These are phyloP conservation scores for Centella asiatica DNA, from an alignment of 129 eudicot species.

Conservation along the genomic window DNA sequence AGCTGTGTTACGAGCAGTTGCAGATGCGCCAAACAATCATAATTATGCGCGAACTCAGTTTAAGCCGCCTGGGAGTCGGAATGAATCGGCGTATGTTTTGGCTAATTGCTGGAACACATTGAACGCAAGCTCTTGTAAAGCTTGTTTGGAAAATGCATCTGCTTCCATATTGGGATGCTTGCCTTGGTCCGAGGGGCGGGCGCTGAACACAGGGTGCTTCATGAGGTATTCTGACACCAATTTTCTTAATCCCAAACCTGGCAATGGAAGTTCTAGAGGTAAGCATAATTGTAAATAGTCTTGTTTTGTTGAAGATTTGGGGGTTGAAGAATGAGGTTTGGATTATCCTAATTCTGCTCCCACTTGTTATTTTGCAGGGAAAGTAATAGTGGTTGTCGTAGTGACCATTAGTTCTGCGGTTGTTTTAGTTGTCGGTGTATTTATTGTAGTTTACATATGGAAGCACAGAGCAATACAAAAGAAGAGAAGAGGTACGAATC, in stretches of 20 bases:
- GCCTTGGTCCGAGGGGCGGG: conserved; percentile 69
- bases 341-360: conserved; percentile 11
- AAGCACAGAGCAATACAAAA: conserved; percentile 37
- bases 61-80: conserved; percentile 22
- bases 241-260: conserved; percentile 56
- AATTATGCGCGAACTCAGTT: conserved; percentile 38
- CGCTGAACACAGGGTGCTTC: conserved; percentile 65
- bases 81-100: conserved; percentile 43
- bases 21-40: conserved; percentile 23
- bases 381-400: conserved; percentile 31
- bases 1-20: conserved; percentile 39
- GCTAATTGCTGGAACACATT: conserved; percentile 79
- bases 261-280: conserved; percentile 42
- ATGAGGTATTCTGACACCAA: conserved; percentile 73
- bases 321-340: neutral
- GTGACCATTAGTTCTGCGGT: conserved; percentile 48
- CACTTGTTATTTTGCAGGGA: conserved; percentile 39
- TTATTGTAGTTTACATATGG: conserved; percentile 41
- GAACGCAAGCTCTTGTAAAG: conserved; percentile 39
- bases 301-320: neutral
- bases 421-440: conserved; percentile 38
- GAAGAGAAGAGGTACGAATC: conserved; percentile 63
- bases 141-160: conserved; percentile 58
- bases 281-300: neutral
- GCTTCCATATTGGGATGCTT: conserved; percentile 39